Conservation (phyloP, 2,329 filamentous ascomycete genomes). For the Microsporum ferrugineum region DNA sequence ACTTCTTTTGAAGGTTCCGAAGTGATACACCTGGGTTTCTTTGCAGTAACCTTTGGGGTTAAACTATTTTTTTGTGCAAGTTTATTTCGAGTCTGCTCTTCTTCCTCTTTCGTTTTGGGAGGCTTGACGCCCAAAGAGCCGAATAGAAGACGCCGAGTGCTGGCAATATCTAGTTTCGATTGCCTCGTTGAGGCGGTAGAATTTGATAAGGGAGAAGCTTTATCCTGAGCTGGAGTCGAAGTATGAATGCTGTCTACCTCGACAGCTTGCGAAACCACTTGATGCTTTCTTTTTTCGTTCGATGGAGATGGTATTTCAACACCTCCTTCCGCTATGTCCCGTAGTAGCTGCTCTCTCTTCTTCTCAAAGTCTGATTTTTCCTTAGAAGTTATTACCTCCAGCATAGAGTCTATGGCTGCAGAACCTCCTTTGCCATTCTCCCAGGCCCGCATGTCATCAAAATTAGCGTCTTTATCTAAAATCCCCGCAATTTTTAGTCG, state of each 20-base stretch:
- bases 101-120: constrained; percentile 58
- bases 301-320: constrained; percentile 35
- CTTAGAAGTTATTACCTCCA: constrained; percentile 15
- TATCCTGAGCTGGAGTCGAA: constrained; percentile 4
- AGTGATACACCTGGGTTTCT: constrained; percentile 16
- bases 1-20: constrained; percentile 20
- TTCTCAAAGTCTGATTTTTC: constrained; percentile 37
- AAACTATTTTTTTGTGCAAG: constrained; percentile 44
- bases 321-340: constrained; percentile 42
- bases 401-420: neutral
- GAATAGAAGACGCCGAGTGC: constrained; percentile 58
- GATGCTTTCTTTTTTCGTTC: constrained; percentile 23
- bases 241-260: neutral
- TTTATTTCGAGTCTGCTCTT: constrained; percentile 49
- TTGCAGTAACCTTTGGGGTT: constrained; percentile 24
- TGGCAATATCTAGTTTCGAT: constrained; percentile 45
- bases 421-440: constrained; percentile 12
- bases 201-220: neutral
- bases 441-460: constrained; percentile 37
- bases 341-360: constrained; percentile 41
- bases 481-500: constrained; percentile 44
- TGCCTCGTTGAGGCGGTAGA: constrained; percentile 23
- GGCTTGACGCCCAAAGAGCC: constrained; percentile 58
- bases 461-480: constrained; percentile 41
- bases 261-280: neutral